Conservation (phyloP, 23 red algal genomes). For the Gracilaria caudata region DNA sequence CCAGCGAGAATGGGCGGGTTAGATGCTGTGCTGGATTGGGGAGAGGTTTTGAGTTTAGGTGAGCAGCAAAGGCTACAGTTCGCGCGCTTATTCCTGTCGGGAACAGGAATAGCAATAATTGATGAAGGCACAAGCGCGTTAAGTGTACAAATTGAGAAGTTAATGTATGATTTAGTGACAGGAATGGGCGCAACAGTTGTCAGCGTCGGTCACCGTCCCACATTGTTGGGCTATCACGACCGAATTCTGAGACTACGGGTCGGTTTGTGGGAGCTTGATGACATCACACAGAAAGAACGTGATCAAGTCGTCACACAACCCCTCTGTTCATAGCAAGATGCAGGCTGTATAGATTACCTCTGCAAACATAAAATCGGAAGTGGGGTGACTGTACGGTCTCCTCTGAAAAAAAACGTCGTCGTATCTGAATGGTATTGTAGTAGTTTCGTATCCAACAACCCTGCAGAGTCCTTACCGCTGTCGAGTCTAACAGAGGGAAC, state of each 20-base stretch:
- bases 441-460: no score
- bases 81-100: conserved; percentile 76
- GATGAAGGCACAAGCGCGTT: conserved; percentile 92
- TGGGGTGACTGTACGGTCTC: not conserved
- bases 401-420: no score
- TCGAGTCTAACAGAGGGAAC: no score
- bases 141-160: conserved; percentile 72
- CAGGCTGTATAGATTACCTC: not conserved
- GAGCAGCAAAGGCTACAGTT: conserved; percentile 95
- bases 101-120: conserved; percentile 70
- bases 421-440: no score
- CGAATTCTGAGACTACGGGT: conserved; percentile 60
- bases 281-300: conserved; percentile 46
- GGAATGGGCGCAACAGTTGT: conserved; percentile 68
- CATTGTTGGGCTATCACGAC: conserved; percentile 82
- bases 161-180: conserved; percentile 76
- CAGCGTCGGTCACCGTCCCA: conserved; percentile 89
- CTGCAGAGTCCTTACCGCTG: no score
- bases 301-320: conserved; percentile 51
- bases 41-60: conserved; percentile 80
- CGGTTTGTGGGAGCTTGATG: conserved; percentile 55
- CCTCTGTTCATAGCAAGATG: not conserved
- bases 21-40: conserved; percentile 82
- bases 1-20: conserved; percentile 74
- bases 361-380: not conserved